A percentile compares a stretch with the other conserved stretches of the same genome.
These are phyloP conservation scores for Isatis lusitanica DNA, from an alignment of 441 rosid species.

Conservation along the genomic window DNA sequence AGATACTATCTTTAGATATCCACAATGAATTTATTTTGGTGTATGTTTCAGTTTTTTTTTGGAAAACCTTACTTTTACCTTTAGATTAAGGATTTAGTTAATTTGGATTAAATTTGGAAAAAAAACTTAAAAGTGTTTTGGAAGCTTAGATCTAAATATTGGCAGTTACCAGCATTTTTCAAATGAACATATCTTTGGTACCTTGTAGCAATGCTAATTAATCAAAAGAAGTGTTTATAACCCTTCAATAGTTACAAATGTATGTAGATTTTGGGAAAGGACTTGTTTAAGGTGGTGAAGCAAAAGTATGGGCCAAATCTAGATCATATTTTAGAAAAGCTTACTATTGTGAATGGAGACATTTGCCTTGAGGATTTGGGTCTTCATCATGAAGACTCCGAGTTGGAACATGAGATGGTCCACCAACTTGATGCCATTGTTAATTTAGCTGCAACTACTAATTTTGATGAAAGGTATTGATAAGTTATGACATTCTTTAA, in stretches of 20 bases:
- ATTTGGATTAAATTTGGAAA: no score
- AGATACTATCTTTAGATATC: no score
- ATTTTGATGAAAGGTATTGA: slow-evolving; percentile 69
- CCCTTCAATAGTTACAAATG: background rate
- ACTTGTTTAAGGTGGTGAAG: slow-evolving; percentile 56
- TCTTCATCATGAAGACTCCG: slow-evolving; percentile 37
- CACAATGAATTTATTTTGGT: no score
- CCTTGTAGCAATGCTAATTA: background rate
- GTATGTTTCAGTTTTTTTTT: no score
- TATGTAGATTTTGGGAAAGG: slow-evolving; percentile 54
- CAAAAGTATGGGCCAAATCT: slow-evolving; percentile 52
- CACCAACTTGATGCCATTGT: slow-evolving; percentile 54
- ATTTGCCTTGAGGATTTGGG: slow-evolving; percentile 55
- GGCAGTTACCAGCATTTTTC: no score
- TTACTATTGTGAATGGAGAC: slow-evolving; percentile 62
- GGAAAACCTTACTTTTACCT: no score
- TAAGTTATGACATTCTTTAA: background rate
- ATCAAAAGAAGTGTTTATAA: background rate
- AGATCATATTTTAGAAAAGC: slow-evolving; percentile 44
- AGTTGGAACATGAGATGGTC: slow-evolving; percentile 47
- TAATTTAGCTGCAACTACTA: slow-evolving; percentile 82
- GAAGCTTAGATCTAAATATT: no score
- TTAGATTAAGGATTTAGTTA: no score
- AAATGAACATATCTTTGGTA: background rate
- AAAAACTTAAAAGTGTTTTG: no score